Evolutionary conservation across 148 eudicot genomes (phyloP), one percentile per base, ranked within the genome.

Genomic region (Fagopyrum homotropicum): DNA sequence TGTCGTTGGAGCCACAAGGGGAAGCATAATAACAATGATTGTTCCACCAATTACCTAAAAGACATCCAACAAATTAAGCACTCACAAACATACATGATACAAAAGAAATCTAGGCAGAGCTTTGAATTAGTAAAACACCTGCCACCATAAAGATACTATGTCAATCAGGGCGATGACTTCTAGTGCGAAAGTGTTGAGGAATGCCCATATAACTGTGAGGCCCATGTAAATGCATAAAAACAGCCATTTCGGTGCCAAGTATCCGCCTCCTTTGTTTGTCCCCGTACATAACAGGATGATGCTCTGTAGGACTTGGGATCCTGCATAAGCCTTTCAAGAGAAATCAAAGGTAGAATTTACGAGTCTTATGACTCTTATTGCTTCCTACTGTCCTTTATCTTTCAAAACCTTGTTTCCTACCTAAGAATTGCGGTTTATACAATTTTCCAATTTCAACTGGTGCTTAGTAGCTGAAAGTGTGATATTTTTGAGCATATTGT

Each of bases 151-250:
- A 4, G 91, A 88, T 61, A 86, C 78, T 16, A 86, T 81, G 81
- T 86, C 88, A 48, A 88, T 75, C 56, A 84, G 51, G 22, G 89
- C 89, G 51, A 88, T 85, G 46, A 88, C 92, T 77, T 83, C 81
- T 72, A 88, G 77, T 6, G 92, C 89, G 64, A 86, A 88, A 2
- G 88, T 84, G 77, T 88, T 88, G 73, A 88, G 89, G 29, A 88
- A 72, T 22, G 92, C 92, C 92, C 92, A 88, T 66, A 88, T 80
- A 3, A 88, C 29, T 6, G 86, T 86, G 43, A 84, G 76, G 40
- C 76, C 85, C n/a, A 88, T 83, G 56, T 88, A 88, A 82, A 88
- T 88, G 72, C 89, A 86, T 55, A 88, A 47, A 79, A 88, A 88
- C 77, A 88, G 48, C 88, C 92, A 84, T 70, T 76, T 77, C 6